Percentiles rank a stretch among this genome's conserved stretches.
Conservation (phyloP, 805 yeast species). For the Candida succiphila region DNA sequence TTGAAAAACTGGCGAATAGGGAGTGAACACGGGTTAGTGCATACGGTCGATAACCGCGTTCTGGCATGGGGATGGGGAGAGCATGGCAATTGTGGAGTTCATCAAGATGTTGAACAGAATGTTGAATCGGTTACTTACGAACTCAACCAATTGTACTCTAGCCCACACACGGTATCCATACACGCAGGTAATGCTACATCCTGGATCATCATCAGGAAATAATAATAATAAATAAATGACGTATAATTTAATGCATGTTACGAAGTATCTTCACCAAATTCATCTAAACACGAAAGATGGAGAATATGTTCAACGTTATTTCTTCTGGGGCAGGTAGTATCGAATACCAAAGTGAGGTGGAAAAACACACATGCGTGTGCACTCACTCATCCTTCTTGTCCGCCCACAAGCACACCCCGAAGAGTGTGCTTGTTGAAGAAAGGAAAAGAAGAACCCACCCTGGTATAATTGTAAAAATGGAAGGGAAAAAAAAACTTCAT, state of each 20-base stretch:
- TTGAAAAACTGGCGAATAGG: constrained; percentile 40
- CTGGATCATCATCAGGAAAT: constrained; percentile 32
- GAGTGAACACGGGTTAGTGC: constrained; percentile 75
- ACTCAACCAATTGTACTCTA: constrained; percentile 23
- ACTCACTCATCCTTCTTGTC: too few species aligned
- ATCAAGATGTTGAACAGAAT: too few species aligned
- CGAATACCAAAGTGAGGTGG: neutral
- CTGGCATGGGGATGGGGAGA: constrained; percentile 98
- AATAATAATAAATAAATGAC: neutral
- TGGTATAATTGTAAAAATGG: too few species aligned
- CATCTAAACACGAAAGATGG: constrained; percentile 63
- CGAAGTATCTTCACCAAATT: constrained; percentile 73
- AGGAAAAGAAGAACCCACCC: too few species aligned
- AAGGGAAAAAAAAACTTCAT: too few species aligned
- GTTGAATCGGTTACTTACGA: constrained; percentile 26
- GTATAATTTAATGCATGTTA: constrained; percentile 35
- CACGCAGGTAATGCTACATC: constrained; percentile 64
- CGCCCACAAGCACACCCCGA: too few species aligned
- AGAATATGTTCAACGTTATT: constrained; percentile 75
- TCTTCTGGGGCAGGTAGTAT: constrained; percentile 56
- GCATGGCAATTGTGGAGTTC: constrained; percentile 87
- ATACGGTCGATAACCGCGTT: constrained; percentile 25
- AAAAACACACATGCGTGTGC: neutral
- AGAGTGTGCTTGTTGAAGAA: too few species aligned
- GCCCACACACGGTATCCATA: too few species aligned